Evolutionary conservation across 2,329 filamentous ascomycete genomes (phyloP).

Genomic region (Aureobasidium pullulans): DNA sequence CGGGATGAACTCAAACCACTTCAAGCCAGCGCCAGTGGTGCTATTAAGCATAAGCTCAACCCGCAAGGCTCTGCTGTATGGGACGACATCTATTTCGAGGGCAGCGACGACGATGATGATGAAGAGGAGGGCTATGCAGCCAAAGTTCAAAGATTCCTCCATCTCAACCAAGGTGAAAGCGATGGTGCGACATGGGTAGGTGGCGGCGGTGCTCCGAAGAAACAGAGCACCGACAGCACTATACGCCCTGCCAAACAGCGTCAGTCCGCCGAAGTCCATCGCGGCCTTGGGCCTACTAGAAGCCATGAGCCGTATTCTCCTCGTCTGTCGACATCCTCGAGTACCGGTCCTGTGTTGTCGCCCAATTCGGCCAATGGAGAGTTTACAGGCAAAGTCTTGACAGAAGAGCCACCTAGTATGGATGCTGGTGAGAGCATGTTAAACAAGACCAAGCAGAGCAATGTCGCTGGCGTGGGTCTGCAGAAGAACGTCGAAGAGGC

Average conservation of each 20-base stretch:
- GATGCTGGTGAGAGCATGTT: constrained; percentile 22
- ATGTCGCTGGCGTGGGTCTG: constrained; percentile 22
- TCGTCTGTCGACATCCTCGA: constrained; percentile 16
- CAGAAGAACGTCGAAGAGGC: constrained; percentile 27
- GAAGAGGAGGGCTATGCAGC: constrained; percentile 35
- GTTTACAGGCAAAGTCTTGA: constrained; percentile 1
- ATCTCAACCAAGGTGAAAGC: neutral
- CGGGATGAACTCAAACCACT: constrained; percentile 32
- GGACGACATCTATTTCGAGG: constrained; percentile 44
- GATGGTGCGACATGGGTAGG: constrained; percentile 3
- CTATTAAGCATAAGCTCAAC: constrained; percentile 19
- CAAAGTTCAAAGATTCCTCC: neutral
- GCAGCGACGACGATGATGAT: constrained; percentile 37
- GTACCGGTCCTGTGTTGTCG: constrained; percentile 16
- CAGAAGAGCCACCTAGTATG: constrained; percentile 13
- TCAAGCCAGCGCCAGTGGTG: constrained; percentile 22
- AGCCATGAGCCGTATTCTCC: constrained; percentile 22
- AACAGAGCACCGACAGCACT: neutral
- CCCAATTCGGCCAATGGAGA: constrained; percentile 17
- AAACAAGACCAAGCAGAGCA: constrained; percentile 18
- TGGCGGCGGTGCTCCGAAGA: neutral
- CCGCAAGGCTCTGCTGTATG: constrained; percentile 38
- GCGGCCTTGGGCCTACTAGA: constrained; percentile 16
- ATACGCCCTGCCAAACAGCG: constrained; percentile 24
- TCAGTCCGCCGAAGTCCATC: neutral